Evolutionary conservation across 495 filamentous ascomycete genomes (phyloP).

Genomic region (Zalerion maritima): DNA sequence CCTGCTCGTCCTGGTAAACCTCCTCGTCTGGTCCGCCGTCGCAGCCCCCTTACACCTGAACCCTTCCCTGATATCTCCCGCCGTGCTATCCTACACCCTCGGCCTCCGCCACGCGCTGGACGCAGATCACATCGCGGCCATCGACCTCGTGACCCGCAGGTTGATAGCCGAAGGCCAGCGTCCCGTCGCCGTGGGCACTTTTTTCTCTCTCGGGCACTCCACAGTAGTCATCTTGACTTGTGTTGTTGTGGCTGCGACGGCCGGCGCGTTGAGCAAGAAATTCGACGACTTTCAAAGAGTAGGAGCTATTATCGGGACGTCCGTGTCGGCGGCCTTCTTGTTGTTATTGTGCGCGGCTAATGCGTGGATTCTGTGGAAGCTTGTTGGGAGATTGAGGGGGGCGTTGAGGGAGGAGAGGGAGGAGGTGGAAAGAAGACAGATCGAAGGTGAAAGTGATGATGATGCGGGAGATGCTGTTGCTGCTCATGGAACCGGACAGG

Average conservation of each 20-base stretch:
- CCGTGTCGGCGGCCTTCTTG: conserved; percentile 68
- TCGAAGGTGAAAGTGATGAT: conserved; percentile 6
- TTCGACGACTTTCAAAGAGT: conserved; percentile 73
- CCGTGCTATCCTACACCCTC: conserved; percentile 74
- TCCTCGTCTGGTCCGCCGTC: conserved; percentile 55
- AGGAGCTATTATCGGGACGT: conserved; percentile 75
- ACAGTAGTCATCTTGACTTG: conserved; percentile 89
- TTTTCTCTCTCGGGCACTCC: conserved; percentile 85
- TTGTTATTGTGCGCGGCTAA: conserved; percentile 75
- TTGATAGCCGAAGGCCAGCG: conserved; percentile 76
- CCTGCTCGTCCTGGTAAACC: conserved; percentile 49
- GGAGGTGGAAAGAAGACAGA: conserved; percentile 5
- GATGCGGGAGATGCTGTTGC: conserved; percentile 12
- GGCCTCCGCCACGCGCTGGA: conserved; percentile 90
- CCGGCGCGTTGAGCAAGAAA: conserved; percentile 58
- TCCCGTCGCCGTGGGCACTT: conserved; percentile 90
- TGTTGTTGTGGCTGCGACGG: conserved; percentile 79
- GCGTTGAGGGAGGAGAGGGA: conserved; percentile 31
- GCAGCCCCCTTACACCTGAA: conserved; percentile 48
- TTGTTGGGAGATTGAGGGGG: conserved; percentile 50
- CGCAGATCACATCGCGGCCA: conserved; percentile 92
- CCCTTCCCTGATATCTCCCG: conserved; percentile 53
- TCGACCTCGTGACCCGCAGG: conserved; percentile 87
- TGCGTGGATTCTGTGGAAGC: conserved; percentile 63
- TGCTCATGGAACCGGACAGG: conserved; percentile 39